Evolutionary conservation across 176 grass and related monocot species (phyloP).

Genomic region (Triticum monococcum): DNA sequence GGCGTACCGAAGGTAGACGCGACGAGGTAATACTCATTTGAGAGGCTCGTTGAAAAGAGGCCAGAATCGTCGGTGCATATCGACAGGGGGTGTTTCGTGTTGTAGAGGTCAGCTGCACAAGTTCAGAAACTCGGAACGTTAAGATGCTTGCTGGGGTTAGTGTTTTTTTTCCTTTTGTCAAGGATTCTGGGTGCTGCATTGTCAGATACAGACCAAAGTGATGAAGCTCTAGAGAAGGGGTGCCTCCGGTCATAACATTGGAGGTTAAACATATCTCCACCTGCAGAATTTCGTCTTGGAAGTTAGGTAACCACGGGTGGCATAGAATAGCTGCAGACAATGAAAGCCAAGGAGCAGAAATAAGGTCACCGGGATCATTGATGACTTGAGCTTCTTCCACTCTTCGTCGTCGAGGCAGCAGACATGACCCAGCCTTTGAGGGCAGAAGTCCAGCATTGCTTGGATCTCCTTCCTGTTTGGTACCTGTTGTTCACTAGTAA

Average conservation of each 20-base stretch:
- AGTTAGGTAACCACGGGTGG: not conserved
- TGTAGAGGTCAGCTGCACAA: slow-evolving; percentile 79
- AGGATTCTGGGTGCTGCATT: not conserved
- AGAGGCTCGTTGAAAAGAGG: slow-evolving; percentile 82
- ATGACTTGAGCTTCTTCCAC: slow-evolving; percentile 71
- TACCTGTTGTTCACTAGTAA: slow-evolving; percentile 52
- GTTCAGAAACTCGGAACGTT: slow-evolving; percentile 9
- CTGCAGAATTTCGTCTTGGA: slow-evolving; percentile 38
- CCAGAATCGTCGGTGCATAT: slow-evolving; percentile 89
- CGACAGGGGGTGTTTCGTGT: slow-evolving; percentile 65
- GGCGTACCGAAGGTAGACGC: slow-evolving; percentile 64
- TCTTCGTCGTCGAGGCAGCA: slow-evolving; percentile 74
- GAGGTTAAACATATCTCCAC: slow-evolving; percentile 97
- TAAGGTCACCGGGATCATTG: slow-evolving; percentile 60
- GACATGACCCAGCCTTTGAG: slow-evolving; percentile 88
- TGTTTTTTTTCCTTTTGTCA: not conserved
- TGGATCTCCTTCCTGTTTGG: slow-evolving; percentile 74
- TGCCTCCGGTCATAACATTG: slow-evolving; percentile 77
- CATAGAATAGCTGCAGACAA: slow-evolving; percentile 1
- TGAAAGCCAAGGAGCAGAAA: not conserved
- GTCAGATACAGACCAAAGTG: slow-evolving; percentile 64
- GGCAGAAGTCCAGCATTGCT: slow-evolving; percentile 71
- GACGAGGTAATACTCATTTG: slow-evolving; percentile 76
- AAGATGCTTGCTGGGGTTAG: not conserved
- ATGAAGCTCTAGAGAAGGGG: slow-evolving; percentile 70